Base-by-base conservation (phyloP, 148 eudicot species). In the Amaranthus hypochondriacus region DNA sequence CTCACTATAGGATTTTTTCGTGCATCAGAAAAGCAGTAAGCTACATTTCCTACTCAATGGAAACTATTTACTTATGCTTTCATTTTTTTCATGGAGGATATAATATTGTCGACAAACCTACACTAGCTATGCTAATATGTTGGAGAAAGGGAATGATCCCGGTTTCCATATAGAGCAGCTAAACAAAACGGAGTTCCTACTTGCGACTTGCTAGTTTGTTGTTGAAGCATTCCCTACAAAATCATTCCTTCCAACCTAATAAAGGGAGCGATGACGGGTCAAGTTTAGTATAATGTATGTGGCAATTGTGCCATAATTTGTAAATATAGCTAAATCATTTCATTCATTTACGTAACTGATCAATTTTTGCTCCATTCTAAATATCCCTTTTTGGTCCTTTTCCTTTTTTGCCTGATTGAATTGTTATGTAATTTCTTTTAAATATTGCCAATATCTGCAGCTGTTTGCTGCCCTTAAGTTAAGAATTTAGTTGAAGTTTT, bases 301-400 rank as follows among this genome's bases (percentile, higher is more conserved):
- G 82, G 80, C 83, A 60, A 56, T 77, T 66, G 18, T 56, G 81
- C 79, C 78, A 53, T 71, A 48, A 46, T 78, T 78, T 86, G 87
- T 86, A 84, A 63, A 86, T 86, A 80, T 69, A 75, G 56, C 39
- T 69, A 66, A 80, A 53, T 54, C 70, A 68, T 80, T 75, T 75
- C 77, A 82, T 81, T 81, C 75, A 74, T 79, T 76, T 69, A 66
- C 64, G 66, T 56, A 56, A 53, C 70, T 52, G 68, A 49, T 80
- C 53, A 57, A 28, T 50, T 80, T 80, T 75, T 66, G 71, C 51
- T 74, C 62, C 75, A 68, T 18, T 57, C 64, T 53, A 77, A 42
- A 73, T 50, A 49, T 12, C 50, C 18, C 42, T 42, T 68, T 68
- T 53, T 18, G 2, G 1, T 15, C 8, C 56, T 39, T 18, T 49